Percentiles rank a stretch among this genome's conserved stretches.
phyloP scores from a whole-genome alignment of 352 stramenopile species.

The Hyaloperonospora brassicae region DNA sequence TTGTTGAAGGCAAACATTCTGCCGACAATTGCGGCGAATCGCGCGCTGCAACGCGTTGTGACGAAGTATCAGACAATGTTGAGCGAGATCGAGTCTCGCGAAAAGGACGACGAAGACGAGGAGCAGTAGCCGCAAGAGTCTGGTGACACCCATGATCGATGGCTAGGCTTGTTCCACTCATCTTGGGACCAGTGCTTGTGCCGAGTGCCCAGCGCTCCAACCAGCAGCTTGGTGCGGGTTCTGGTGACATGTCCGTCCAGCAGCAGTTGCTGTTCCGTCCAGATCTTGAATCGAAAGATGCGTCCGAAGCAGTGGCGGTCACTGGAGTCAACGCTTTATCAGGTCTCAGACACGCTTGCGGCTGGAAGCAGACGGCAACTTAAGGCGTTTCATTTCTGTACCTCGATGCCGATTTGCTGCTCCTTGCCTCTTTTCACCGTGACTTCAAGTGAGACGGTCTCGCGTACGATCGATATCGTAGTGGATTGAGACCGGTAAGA shows the following conservation, averaged over 20 bases:
- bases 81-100: slow-evolving; percentile 49
- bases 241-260: slow-evolving; percentile 9
- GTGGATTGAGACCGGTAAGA: slow-evolving; percentile 12
- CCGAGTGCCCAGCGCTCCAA: not conserved
- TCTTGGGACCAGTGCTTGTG: too few relatives aligned
- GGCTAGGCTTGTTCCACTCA: too few relatives aligned
- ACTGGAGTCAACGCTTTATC: not conserved
- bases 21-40: slow-evolving; percentile 72
- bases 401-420: not conserved
- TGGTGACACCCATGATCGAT: too few relatives aligned
- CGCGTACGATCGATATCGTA: too few relatives aligned
- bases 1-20: slow-evolving; percentile 65
- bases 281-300: slow-evolving; percentile 10
- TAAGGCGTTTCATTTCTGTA: slow-evolving; percentile 12
- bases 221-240: slow-evolving; percentile 1
- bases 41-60: slow-evolving; percentile 72
- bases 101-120: slow-evolving; percentile 26
- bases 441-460: not conserved
- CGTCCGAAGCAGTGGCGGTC: slow-evolving; percentile 2
- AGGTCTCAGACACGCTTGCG: slow-evolving; percentile 8
- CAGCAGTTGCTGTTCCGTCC: slow-evolving; percentile 6
- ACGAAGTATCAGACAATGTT: slow-evolving; percentile 81
- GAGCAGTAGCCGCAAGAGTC: not conserved
- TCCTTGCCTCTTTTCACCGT: slow-evolving; percentile 10
- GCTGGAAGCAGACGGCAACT: slow-evolving; percentile 2